Base-by-base conservation (phyloP, 352 stramenopile species). In the Albugo candida region DNA sequence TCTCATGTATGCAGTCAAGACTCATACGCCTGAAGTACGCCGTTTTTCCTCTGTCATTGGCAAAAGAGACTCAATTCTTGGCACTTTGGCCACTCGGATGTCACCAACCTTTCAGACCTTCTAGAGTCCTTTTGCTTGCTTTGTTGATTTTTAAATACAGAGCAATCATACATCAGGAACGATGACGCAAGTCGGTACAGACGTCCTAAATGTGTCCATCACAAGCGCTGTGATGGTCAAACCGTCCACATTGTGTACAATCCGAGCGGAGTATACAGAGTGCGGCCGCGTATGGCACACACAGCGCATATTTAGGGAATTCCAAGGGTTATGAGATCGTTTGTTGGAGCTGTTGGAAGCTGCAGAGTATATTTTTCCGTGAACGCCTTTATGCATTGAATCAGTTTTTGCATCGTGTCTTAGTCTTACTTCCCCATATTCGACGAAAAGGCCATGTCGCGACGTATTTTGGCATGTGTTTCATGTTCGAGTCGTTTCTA, bases 391-490 rank as follows among this genome's bases (percentile, higher is more conserved):
- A 67, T 13, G 67, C 66, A 27, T 61, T 85, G 2, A 76, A 81
- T 46, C 48, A 58, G 16, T 85, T 85, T 45, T 51, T 85, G 27
- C 59, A 65, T 17, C 58, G 83, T 41, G 53, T 70, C 42, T 55
- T 85, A 8, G 57, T 65, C 36, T 72, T 65, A 24, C 47, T 72
- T 20, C 64, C 67, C 8, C 70, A 79, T 18, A 58, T 81, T 49
- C 67, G 64, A 34, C 65, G 65, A 42, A 65, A 70, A 38, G 60
- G 70, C 44, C 55, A 81, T 38, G 81, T 83, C 49, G 64, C 73
- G 14, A 59, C 81, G 56, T 80, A 72, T 53, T 85, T 83, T 50
- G 77, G 70, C 42, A 61, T 83, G 56, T 77, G 66, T 64, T 77
- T 60, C 2, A 63, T 73, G 31, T 63, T 85, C 36, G 73, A 85